Evolutionary conservation across 306 rosid genomes (phyloP).

Genomic region (Carpinus viminea): DNA sequence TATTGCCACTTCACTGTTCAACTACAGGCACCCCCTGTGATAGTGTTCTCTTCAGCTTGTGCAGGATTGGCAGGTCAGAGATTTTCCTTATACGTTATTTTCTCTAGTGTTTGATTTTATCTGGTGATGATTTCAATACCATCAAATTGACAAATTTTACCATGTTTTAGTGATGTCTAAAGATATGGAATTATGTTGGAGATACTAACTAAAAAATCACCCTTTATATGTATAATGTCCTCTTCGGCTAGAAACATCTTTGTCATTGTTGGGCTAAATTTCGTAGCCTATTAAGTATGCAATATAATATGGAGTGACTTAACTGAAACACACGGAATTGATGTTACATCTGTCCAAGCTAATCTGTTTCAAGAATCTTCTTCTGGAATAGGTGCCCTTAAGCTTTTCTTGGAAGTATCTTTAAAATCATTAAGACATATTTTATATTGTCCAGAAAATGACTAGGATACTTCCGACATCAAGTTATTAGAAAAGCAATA

Average conservation of each 20-base stretch:
- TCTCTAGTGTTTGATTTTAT: not conserved
- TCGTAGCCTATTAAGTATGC: not conserved
- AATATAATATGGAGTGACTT: not conserved
- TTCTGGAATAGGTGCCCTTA: too few relatives aligned
- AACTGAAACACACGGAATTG: not conserved
- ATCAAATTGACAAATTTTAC: not conserved
- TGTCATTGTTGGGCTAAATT: not conserved
- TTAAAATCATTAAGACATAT: not conserved
- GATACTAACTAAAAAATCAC: not conserved
- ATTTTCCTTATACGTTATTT: constrained; percentile 16
- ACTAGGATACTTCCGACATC: too few relatives aligned
- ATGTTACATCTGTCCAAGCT: not conserved
- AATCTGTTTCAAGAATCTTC: not conserved
- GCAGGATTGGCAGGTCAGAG: constrained; percentile 81
- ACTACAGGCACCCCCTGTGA: constrained; percentile 92
- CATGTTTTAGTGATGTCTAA: not conserved
- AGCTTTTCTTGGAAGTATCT: not conserved
- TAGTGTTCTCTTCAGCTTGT: constrained; percentile 85
- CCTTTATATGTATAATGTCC: not conserved
- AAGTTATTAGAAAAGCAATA: too few relatives aligned
- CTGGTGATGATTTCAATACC: not conserved
- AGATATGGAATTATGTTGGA: not conserved
- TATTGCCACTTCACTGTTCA: constrained; percentile 8
- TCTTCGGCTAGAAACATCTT: not conserved
- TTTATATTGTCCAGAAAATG: not conserved